phyloP scores from a whole-genome alignment of 1,284 basidiomycete species.

The Puccinia coronata region DNA sequence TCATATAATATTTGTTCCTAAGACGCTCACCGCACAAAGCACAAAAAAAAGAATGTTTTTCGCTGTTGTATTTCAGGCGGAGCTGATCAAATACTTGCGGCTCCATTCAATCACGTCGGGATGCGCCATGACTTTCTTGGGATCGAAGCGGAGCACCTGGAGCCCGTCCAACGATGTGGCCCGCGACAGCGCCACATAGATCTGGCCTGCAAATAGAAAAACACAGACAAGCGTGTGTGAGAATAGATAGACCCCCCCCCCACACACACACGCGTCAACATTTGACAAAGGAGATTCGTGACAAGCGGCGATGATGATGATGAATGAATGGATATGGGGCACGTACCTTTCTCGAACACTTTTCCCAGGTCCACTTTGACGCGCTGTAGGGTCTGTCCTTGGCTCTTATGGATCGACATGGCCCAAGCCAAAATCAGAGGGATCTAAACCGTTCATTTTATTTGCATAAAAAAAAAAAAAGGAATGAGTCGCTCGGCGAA shows the following conservation, averaged over 20 bases:
- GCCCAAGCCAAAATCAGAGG: slow-evolving; percentile 51
- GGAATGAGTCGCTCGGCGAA: too few relatives aligned
- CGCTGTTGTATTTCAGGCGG: too few relatives aligned
- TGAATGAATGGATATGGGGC: too few relatives aligned
- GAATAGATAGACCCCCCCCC: neutral
- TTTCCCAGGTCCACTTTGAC: slow-evolving; percentile 50
- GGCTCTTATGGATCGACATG: slow-evolving; percentile 51
- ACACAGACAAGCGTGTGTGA: neutral
- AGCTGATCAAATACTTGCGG: slow-evolving; percentile 15
- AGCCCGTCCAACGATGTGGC: slow-evolving; percentile 58
- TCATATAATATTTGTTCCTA: too few relatives aligned
- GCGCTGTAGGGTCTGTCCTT: slow-evolving; percentile 50
- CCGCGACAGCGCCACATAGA: slow-evolving; percentile 59
- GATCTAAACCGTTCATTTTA: slow-evolving; percentile 19
- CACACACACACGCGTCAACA: too few relatives aligned
- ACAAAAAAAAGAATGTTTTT: too few relatives aligned
- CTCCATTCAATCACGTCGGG: slow-evolving; percentile 54
- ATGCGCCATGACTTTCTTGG: slow-evolving; percentile 67
- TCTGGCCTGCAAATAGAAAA: slow-evolving; percentile 52
- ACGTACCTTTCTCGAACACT: slow-evolving; percentile 50
- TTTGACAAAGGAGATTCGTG: too few relatives aligned
- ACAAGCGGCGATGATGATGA: too few relatives aligned
- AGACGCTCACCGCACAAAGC: too few relatives aligned
- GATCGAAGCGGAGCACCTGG: slow-evolving; percentile 62
- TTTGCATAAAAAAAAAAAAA: neutral